phyloP scores from a whole-genome alignment of 2,329 filamentous ascomycete species.

The Hypoxylon sp. region DNA sequence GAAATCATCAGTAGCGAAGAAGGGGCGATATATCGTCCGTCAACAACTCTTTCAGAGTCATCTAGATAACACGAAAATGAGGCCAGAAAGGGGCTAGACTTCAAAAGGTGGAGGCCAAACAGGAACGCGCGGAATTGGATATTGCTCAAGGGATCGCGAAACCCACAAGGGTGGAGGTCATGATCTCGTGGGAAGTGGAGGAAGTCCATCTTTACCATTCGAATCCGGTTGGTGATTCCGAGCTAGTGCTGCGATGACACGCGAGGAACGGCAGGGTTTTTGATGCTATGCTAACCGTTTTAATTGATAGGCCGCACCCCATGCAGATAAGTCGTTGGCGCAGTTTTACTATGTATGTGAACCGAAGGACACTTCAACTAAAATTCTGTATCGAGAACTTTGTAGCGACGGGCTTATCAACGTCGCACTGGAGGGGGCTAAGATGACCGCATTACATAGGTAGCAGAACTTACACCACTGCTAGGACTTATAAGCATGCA shows the following conservation, averaged over 20 bases:
- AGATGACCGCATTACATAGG: conserved; percentile 23
- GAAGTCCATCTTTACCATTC: conserved; percentile 14
- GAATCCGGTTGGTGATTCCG: conserved; percentile 32
- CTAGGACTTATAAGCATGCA: no score
- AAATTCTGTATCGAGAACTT: no score
- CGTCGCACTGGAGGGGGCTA: conserved; percentile 20
- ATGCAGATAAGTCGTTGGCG: conserved; percentile 1
- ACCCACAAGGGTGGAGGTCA: conserved; percentile 28
- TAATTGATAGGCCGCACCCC: conserved; percentile 9
- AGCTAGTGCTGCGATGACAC: conserved; percentile 30
- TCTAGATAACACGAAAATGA: conserved; percentile 5
- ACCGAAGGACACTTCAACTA: no score
- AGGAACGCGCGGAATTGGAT: conserved; percentile 22
- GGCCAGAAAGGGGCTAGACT: conserved; percentile 12
- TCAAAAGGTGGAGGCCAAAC: conserved; percentile 6
- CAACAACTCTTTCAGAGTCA: no score
- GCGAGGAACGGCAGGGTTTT: conserved; percentile 28
- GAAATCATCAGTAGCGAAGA: no score
- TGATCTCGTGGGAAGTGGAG: conserved; percentile 35
- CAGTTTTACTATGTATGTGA: no score
- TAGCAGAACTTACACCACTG: conserved; percentile 6
- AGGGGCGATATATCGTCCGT: no score
- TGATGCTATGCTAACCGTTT: conserved; percentile 15
- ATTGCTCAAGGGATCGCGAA: conserved; percentile 26
- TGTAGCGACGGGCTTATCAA: conserved; percentile 14